Percentiles rank a stretch among this genome's conserved stretches.
Conservation (phyloP, 2,329 filamentous ascomycete genomes). For the Cadophora sp. region DNA sequence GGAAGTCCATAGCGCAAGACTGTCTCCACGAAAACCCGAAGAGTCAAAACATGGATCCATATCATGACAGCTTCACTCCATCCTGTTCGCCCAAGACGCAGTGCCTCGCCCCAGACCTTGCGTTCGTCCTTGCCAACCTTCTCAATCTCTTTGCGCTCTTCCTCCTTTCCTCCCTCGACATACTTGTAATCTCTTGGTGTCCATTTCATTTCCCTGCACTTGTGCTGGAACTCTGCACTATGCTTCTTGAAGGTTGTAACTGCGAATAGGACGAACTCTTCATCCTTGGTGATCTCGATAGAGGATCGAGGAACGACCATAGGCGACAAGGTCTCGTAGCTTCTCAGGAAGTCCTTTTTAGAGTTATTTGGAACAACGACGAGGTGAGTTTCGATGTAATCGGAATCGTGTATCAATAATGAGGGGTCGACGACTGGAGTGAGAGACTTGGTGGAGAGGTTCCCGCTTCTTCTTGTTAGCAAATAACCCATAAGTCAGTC, state of each 20-base stretch:
- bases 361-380: conserved; percentile 82
- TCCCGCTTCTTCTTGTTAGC: conserved; percentile 66
- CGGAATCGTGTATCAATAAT: conserved; percentile 84
- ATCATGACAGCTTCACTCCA: conserved; percentile 97
- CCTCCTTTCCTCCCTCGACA: conserved; percentile 86
- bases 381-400: conserved; percentile 96
- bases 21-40: conserved; percentile 96
- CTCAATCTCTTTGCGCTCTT: conserved; percentile 87
- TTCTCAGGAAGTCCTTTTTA: conserved; percentile 87
- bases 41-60: conserved; percentile 89
- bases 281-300: conserved; percentile 79
- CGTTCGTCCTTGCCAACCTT: conserved; percentile 83
- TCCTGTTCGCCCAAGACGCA: conserved; percentile 86
- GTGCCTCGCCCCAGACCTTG: conserved; percentile 90
- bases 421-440: conserved; percentile 85
- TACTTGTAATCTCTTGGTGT: conserved; percentile 94
- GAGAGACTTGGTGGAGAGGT: conserved; percentile 92
- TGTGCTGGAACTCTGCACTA: conserved; percentile 85
- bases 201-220: conserved; percentile 92
- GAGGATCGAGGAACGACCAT: conserved; percentile 96
- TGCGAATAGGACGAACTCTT: conserved; percentile 87
- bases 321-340: conserved; percentile 85
- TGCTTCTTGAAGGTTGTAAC: conserved; percentile 96
- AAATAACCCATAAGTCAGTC: neutral
- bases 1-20: conserved; percentile 96